A percentile compares a stretch with the other conserved stretches of the same genome.
phyloP scores from a whole-genome alignment of 169 alveolate genomes.

The Plasmodium yoelii region DNA sequence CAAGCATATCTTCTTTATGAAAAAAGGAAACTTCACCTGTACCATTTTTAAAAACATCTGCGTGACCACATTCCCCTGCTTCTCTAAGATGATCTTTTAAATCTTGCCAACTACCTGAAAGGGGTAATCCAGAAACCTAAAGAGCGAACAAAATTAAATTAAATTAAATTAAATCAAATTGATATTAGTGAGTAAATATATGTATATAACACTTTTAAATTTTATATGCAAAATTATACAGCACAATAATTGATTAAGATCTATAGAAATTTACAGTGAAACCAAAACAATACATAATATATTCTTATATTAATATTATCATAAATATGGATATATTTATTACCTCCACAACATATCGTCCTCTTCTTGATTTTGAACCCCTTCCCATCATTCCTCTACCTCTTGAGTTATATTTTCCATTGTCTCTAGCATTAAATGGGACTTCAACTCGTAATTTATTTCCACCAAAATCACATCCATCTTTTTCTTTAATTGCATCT shows the following conservation, averaged over 20 bases:
- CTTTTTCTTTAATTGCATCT: constrained; percentile 88
- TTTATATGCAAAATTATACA: not conserved
- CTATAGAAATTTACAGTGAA: not conserved
- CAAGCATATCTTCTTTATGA: constrained; percentile 88
- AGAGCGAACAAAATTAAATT: not conserved
- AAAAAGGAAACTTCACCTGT: constrained; percentile 91
- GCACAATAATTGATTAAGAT: no score
- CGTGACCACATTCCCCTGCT: constrained; percentile 92
- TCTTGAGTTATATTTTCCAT: constrained; percentile 46
- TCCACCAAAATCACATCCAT: constrained; percentile 87
- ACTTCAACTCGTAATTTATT: constrained; percentile 87
- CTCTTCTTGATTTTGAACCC: constrained; percentile 68
- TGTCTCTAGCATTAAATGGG: constrained; percentile 84
- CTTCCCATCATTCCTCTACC: constrained; percentile 70
- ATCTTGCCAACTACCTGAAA: constrained; percentile 91
- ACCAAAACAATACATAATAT: not conserved
- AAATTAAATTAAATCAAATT: not conserved
- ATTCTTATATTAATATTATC: not conserved
- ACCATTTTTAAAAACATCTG: constrained; percentile 91
- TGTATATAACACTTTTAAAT: not conserved
- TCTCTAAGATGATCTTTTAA: constrained; percentile 92
- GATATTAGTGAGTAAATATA: not conserved
- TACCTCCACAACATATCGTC: constrained; percentile 78
- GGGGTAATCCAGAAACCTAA: constrained; percentile 87
- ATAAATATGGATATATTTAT: constrained; percentile 70